Percentiles rank a stretch among this genome's conserved stretches.
Conservation (phyloP, 2,329 filamentous ascomycete species). For the Phoma sp. region DNA sequence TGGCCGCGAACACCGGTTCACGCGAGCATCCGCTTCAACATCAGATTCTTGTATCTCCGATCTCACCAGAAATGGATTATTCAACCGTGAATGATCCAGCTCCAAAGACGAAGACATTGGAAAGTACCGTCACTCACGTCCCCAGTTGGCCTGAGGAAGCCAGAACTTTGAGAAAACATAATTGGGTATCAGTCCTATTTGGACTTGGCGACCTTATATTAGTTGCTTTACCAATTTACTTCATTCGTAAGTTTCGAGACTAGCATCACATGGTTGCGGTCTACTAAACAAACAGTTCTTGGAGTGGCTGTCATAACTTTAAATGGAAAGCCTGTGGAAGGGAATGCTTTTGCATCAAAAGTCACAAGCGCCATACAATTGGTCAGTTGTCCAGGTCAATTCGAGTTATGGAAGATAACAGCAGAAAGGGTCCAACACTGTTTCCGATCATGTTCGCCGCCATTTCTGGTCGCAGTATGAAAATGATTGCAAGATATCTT, state of each 20-base stretch:
- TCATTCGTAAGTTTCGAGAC: slow-evolving; percentile 34
- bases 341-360: slow-evolving; percentile 33
- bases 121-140: slow-evolving; percentile 28
- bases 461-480: slow-evolving; percentile 43
- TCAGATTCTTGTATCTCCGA: not conserved
- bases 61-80: slow-evolving; percentile 6
- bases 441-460: slow-evolving; percentile 48
- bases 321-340: slow-evolving; percentile 33
- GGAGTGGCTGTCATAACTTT: slow-evolving; percentile 30
- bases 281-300: slow-evolving; percentile 27
- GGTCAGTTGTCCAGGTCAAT: slow-evolving; percentile 14
- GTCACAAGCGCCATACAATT: slow-evolving; percentile 36
- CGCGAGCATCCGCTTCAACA: slow-evolving; percentile 21
- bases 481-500: slow-evolving; percentile 43
- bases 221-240: slow-evolving; percentile 41
- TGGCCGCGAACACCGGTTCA: slow-evolving; percentile 18
- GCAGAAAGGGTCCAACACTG: slow-evolving; percentile 40
- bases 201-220: slow-evolving; percentile 35
- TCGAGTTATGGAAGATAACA: not conserved
- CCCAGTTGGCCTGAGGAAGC: slow-evolving; percentile 42
- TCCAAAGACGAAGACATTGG: slow-evolving; percentile 31
- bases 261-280: too few species aligned
- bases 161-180: slow-evolving; percentile 28
- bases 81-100: not conserved
- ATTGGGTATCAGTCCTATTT: slow-evolving; percentile 31